Conservation (phyloP, 2,329 filamentous ascomycete species). For the Didymella arachidicola region DNA sequence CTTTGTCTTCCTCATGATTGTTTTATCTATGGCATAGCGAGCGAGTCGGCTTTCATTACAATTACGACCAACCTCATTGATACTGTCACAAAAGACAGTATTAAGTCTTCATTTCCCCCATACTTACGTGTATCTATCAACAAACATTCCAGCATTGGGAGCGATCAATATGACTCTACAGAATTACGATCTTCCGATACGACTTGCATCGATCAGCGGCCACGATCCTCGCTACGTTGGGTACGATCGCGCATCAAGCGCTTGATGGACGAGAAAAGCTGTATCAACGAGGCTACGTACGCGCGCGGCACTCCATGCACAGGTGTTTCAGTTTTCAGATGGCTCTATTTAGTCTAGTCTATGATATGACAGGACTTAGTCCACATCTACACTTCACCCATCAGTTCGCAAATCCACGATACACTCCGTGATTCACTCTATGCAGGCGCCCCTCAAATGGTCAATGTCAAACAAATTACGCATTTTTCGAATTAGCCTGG, state of each 20-base stretch:
- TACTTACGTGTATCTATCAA: constrained; percentile 29
- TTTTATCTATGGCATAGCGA: constrained; percentile 51
- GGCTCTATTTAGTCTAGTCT: constrained; percentile 12
- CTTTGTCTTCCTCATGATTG: constrained; percentile 42
- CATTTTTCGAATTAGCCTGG: constrained; percentile 6
- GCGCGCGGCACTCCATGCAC: constrained; percentile 5
- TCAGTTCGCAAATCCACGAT: constrained; percentile 15
- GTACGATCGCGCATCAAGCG: constrained; percentile 4
- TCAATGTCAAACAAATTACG: constrained; percentile 12
- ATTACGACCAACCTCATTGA: constrained; percentile 19
- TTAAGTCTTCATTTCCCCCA: constrained; percentile 8
- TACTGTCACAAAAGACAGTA: constrained; percentile 17
- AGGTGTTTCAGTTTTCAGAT: constrained; percentile 12
- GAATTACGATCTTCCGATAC: constrained; percentile 13
- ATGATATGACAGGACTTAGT: constrained; percentile 20
- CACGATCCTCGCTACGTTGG: constrained; percentile 1
- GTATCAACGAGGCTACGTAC: neutral
- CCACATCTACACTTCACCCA: constrained; percentile 22
- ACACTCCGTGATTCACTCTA: constrained; percentile 19
- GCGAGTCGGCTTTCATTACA: constrained; percentile 32
- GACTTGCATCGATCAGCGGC: constrained; percentile 13
- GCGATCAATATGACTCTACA: constrained; percentile 21
- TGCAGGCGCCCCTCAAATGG: constrained; percentile 14
- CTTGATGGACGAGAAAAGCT: constrained; percentile 7
- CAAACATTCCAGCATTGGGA: constrained; percentile 18